Evolutionary conservation across 2,329 filamentous ascomycete genomes (phyloP), one percentile per base, ranked within the genome.

Genomic region (Periglandula ipomoeae): DNA sequence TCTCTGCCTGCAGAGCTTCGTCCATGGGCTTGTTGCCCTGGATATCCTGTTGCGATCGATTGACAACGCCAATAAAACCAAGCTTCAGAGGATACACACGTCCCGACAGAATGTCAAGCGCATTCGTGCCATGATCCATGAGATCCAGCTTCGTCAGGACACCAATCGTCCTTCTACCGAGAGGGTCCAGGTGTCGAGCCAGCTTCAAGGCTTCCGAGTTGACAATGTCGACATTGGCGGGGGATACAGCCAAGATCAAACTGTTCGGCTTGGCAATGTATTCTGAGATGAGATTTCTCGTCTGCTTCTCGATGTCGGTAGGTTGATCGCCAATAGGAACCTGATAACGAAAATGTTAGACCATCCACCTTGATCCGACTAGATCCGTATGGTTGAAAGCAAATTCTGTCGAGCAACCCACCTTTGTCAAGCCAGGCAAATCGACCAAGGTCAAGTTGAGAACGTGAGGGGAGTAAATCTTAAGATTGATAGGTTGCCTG

Each of bases 201-300:
- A 98, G 84, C 70, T 98, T 98, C 59, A 98, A 72, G 7, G 93
- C 90, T 67, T 98, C 93, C 7, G 93, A 98, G 68, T 98, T 98
- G 65, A 97, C 93, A 59, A 98, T 84, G 64, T 98, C 93, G 61
- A 97, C 91, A 61, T 98, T 98, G 47, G 93, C 93, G 17, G 93
- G 91, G 11, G 93, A 97, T 22, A 98, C 93, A 27, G 93, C 93
- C 46, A 98, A 79, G 55, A 98, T 84, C 61, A 98, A 95, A 69
- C 91, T 96, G 76, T 98, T 98, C 13, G 93, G 91, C 71, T 98
- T 98, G 50, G 90, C 90, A 62, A 97, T 98, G 65, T 96, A 98
- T 72, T 98, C 93, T 49, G 90, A 87, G 60, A 98, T 97, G 59
- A 98, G 79, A 57, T 89, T 95, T 55, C 91, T 82, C 27, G 93